Evolutionary conservation across 305 asterid species (phyloP).

Genomic region (Fraxinus nigra): DNA sequence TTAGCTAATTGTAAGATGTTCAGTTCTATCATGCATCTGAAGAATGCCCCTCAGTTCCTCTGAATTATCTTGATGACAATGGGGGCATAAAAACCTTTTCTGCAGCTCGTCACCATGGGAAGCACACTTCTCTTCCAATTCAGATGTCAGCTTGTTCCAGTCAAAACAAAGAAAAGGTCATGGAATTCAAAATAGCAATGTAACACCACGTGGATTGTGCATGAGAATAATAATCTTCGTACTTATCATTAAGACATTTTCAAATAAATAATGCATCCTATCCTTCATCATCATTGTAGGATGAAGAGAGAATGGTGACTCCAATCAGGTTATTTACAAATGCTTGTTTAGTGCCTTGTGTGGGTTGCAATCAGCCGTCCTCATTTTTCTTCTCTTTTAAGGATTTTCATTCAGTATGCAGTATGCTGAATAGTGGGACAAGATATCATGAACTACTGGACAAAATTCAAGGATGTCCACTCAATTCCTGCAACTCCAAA

Average conservation of each 20-base stretch:
- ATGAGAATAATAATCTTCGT: neutral
- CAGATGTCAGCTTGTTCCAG: conserved; percentile 68
- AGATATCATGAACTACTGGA: conserved; percentile 10
- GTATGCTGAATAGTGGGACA: conserved; percentile 7
- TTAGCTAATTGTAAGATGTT: conserved; percentile 37
- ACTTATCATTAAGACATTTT: neutral
- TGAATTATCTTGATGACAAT: conserved; percentile 65
- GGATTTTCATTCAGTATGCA: neutral
- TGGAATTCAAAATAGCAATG: conserved; percentile 10
- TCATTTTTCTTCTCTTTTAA: neutral
- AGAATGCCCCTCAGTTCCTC: conserved; percentile 49
- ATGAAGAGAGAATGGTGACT: neutral
- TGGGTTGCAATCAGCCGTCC: neutral
- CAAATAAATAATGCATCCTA: neutral
- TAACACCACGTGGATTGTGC: neutral
- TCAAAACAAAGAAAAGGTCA: conserved; percentile 40
- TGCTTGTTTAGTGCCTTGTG: neutral
- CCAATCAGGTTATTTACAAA: neutral
- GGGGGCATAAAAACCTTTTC: conserved; percentile 57
- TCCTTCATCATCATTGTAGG: neutral
- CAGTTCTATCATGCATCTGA: conserved; percentile 37
- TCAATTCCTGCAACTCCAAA: conserved; percentile 63
- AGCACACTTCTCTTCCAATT: conserved; percentile 54
- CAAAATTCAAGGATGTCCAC: conserved; percentile 64
- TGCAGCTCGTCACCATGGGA: conserved; percentile 70